Base-by-base conservation (phyloP, 1,284 basidiomycete species). In the Volvariella volvacea region DNA sequence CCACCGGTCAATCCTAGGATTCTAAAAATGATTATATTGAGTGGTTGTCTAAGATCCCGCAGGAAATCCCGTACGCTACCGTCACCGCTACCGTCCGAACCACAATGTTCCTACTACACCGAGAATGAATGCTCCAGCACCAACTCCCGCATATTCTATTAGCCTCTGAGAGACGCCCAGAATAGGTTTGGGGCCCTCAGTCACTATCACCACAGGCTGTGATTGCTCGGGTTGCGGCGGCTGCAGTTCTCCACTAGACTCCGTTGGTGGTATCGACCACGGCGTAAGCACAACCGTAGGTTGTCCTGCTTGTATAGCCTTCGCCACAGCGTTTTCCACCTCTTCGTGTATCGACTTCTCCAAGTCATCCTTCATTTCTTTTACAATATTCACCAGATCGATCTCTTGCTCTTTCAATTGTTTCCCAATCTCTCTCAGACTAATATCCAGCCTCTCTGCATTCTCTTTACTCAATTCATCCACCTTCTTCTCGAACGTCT, bases 401-500 rank as follows among this genome's bases (percentile, higher is more conserved):
- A 47, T 48, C 42, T 60, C 73, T 54, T 87, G 84, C 43, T 64
- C 66, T 32, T 68, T 70, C 51, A 88, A 61, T 49, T 73, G 69
- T 40, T 64, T 60, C 21, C 66, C 63, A 45, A 88, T 62, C 41
- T 70, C 68, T 40, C 55, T 52, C 61, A 80, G 71, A 44, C 72
- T 73, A 3, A 62, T 61, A 46, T 68, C 65, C 42, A 83, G 52
- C 50, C 70, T 59, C 39, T 55, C 59, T 51, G 67, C 66, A 43
- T 76, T 80, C 56, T 81, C 74, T 42, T 58, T 56, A 52, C 80
- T 80, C 68, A 92, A 72, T 60, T 85, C 80, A 53, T 83, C 78
- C 38, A 94, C 79, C 65, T 90, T 83, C 56, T 74, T 78, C 67
- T 95, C 92, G 51, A 97, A 88, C 39, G 88, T 89, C 62, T 86